Conservation (phyloP, 148 eudicot genomes). For the Drosera capensis region DNA sequence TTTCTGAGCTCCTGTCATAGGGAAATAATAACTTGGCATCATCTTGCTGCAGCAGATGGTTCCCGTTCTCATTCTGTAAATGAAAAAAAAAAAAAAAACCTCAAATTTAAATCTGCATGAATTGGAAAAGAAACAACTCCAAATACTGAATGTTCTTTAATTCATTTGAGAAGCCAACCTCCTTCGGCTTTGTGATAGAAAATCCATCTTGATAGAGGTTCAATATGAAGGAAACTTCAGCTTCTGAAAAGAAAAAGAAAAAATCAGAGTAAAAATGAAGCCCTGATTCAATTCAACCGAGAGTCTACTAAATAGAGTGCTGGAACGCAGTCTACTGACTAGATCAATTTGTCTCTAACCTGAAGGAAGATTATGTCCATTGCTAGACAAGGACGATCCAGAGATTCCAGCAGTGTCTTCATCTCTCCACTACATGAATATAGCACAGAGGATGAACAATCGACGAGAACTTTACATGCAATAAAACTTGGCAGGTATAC, state of each 20-base stretch:
- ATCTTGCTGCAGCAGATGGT: conserved; percentile 38
- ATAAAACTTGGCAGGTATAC: too few relatives aligned
- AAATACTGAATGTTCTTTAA: background rate
- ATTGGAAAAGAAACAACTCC: background rate
- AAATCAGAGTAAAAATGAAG: background rate
- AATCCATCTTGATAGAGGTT: conserved; percentile 78
- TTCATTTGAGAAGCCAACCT: conserved; percentile 31
- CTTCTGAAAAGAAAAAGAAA: conserved; percentile 28
- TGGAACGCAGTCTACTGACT: background rate
- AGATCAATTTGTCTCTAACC: conserved; percentile 12
- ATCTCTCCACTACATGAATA: conserved; percentile 38
- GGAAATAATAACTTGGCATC: conserved; percentile 60
- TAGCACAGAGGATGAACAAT: too few relatives aligned
- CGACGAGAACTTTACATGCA: too few relatives aligned
- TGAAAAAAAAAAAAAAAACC: background rate
- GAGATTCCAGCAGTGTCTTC: conserved; percentile 27
- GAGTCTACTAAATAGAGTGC: background rate
- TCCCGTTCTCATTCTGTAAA: conserved; percentile 29
- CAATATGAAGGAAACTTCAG: conserved; percentile 64
- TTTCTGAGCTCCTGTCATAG: conserved; percentile 73
- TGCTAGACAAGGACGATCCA: conserved; percentile 22
- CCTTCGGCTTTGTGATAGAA: conserved; percentile 54
- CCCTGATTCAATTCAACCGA: background rate
- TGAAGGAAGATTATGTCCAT: conserved; percentile 11
- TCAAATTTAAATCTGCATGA: background rate